Conservation (phyloP, 2,329 filamentous ascomycete species). For the Hymenotorrendiella dingleyae region DNA sequence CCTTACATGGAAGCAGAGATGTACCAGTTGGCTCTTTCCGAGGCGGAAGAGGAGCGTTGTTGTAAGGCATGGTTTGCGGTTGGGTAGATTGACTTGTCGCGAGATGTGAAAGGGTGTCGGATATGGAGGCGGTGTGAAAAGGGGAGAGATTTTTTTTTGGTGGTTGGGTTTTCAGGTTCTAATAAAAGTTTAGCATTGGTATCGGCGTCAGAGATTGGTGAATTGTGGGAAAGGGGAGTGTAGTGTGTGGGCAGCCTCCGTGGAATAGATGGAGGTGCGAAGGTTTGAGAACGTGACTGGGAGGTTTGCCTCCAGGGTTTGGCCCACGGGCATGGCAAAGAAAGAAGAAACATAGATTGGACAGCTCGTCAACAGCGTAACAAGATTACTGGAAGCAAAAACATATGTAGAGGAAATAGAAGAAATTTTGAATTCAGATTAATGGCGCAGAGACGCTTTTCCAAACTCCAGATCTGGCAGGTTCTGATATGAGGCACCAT, state of each 20-base stretch:
- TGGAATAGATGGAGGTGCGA: neutral
- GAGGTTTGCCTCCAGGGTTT: neutral
- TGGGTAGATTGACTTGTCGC: neutral
- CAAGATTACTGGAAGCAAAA: too few relatives aligned
- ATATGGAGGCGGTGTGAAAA: slow-evolving; percentile 3
- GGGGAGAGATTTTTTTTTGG: neutral
- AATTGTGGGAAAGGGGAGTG: too few relatives aligned
- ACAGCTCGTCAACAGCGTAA: too few relatives aligned
- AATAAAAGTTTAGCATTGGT: neutral
- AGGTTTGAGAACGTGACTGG: neutral
- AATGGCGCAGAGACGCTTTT: too few relatives aligned
- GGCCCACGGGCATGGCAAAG: too few relatives aligned
- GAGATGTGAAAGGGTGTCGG: neutral
- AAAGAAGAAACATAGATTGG: too few relatives aligned
- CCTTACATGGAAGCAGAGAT: slow-evolving; percentile 76
- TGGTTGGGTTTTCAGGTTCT: neutral
- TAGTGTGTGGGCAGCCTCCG: neutral
- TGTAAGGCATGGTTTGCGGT: slow-evolving; percentile 69
- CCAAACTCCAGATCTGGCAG: neutral
- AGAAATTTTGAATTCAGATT: neutral
- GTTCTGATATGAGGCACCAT: neutral
- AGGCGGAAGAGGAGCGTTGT: slow-evolving; percentile 76
- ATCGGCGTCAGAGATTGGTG: neutral
- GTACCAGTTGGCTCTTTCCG: slow-evolving; percentile 79
- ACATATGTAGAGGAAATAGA: neutral